Percentiles rank a stretch among this genome's conserved stretches.
phyloP scores from a whole-genome alignment of 345 rosid genomes.

The Cochlearia excelsa region DNA sequence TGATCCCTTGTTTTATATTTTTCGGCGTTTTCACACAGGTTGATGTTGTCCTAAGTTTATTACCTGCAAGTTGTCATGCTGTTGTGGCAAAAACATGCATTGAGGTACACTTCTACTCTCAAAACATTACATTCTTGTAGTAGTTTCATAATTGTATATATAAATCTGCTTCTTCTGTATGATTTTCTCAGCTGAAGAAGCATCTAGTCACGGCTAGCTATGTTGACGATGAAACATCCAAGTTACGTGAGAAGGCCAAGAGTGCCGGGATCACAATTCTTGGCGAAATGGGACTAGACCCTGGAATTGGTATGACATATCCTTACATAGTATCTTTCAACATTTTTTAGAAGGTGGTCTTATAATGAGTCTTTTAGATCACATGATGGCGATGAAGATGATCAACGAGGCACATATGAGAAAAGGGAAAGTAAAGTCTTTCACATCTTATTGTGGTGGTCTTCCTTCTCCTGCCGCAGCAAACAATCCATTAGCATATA shows the following conservation, averaged over 20 bases:
- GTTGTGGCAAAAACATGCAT: constrained; percentile 71
- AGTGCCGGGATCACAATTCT: constrained; percentile 77
- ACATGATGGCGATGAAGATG: constrained; percentile 99
- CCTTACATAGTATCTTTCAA: background rate
- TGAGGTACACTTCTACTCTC: constrained; percentile 48
- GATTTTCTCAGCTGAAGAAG: constrained; percentile 58
- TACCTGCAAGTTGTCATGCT: constrained; percentile 73
- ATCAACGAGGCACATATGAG: constrained; percentile 63
- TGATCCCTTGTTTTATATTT: background rate
- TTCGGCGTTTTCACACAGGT: constrained; percentile 49
- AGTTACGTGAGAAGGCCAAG: constrained; percentile 67
- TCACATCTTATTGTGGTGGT: constrained; percentile 88
- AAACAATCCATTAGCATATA: constrained; percentile 86
- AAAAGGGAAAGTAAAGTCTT: constrained; percentile 72
- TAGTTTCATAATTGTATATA: constrained; percentile 1
- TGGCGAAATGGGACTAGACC: constrained; percentile 98
- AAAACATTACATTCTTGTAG: constrained; percentile 8
- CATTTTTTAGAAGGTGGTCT: constrained; percentile 1
- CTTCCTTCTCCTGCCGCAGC: constrained; percentile 98
- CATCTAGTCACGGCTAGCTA: constrained; percentile 97
- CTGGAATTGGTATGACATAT: constrained; percentile 76
- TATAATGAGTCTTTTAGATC: constrained; percentile 53
- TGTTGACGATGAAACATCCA: constrained; percentile 66
- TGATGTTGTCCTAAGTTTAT: constrained; percentile 79
- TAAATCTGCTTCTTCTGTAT: constrained; percentile 18